Base-by-base conservation (phyloP, 306 rosid genomes). In the Prosopis cineraria region DNA sequence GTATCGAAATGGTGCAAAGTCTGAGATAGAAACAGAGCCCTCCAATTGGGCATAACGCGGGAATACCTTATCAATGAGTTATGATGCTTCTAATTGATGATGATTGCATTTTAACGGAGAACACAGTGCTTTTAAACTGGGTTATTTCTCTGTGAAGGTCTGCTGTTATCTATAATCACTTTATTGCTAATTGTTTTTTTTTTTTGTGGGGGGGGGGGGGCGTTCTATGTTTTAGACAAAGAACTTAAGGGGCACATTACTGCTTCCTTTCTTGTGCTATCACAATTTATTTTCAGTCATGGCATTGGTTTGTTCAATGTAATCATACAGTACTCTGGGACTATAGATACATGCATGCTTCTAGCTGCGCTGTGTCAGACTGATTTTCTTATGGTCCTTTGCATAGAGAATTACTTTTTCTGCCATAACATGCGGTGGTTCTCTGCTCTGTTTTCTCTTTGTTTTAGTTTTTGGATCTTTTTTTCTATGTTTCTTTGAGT, bases 361-460 rank as follows among this genome's bases (percentile, higher is more conserved):
- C 59, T 10, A 73, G 53, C 25, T 64, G 31, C 25, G 33, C 69
- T 69, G 2, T 44, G 65, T 56, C 45, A 19, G 25, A 65, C 63
- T 74, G 68, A 56, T 78, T 7, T 74, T 45, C 24, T 66, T 12
- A 70, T 74, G 56, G 58, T 25, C 70, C 73, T 27, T 58, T 33
- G 62, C 76, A 65, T 70, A 62, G 74, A 72, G 77, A 76, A 37
- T 56, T 66, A 47, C 76, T 40, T 63, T 83, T 77, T 74, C 55
- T 80, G 43, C 40, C 70, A 59, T 25, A 41, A 74, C 24, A 79
- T 68, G 29, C 34, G 25, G 45, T 72, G 69, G 41, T 58, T 60
- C 80, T 43, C 65, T 60, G 41, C 37, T 34, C 20, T 67, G 31
- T 40, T 41, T 79, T 82, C 12, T 60, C 65, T 55, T 70, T 86